A percentile compares a stretch with the other conserved stretches of the same genome.
Evolutionary conservation across 169 alveolate genomes (phyloP).

Genomic region (Plasmodium berghei): DNA sequence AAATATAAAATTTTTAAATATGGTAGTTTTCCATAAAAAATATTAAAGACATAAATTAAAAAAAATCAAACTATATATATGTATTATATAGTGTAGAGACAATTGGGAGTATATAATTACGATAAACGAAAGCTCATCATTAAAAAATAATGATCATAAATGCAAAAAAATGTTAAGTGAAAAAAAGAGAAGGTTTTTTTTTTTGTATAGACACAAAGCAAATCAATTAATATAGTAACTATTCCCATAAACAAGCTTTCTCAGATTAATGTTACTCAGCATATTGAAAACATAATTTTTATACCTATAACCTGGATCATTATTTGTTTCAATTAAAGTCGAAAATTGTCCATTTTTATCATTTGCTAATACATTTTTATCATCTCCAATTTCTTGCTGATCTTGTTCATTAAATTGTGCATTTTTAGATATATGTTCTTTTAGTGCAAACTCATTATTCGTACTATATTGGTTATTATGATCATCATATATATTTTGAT

Average conservation of each 20-base stretch:
- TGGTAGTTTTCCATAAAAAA: too few species aligned
- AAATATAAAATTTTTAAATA: too few species aligned
- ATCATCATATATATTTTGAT: neutral
- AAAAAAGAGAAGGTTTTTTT: neutral
- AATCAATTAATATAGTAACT: conserved; percentile 19
- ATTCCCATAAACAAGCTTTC: conserved; percentile 32
- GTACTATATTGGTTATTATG: neutral
- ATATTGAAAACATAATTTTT: conserved; percentile 56
- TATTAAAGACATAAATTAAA: too few species aligned
- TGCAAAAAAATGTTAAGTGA: neutral
- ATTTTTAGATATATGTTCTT: neutral
- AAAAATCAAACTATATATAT: too few species aligned
- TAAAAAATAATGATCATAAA: neutral
- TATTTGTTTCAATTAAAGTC: neutral
- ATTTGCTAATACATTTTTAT: neutral
- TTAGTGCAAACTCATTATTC: too few species aligned
- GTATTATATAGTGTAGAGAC: neutral
- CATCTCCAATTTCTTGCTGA: neutral
- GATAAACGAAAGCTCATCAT: neutral
- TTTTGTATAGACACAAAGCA: too few species aligned
- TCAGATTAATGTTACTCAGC: conserved; percentile 30
- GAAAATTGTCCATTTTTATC: neutral
- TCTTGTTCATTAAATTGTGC: neutral
- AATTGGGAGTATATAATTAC: neutral
- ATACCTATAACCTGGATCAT: conserved; percentile 5